Evolutionary conservation across 495 filamentous ascomycete species (phyloP), one percentile per base, ranked within the genome.

Genomic region (Trichoderma orchidacearum): DNA sequence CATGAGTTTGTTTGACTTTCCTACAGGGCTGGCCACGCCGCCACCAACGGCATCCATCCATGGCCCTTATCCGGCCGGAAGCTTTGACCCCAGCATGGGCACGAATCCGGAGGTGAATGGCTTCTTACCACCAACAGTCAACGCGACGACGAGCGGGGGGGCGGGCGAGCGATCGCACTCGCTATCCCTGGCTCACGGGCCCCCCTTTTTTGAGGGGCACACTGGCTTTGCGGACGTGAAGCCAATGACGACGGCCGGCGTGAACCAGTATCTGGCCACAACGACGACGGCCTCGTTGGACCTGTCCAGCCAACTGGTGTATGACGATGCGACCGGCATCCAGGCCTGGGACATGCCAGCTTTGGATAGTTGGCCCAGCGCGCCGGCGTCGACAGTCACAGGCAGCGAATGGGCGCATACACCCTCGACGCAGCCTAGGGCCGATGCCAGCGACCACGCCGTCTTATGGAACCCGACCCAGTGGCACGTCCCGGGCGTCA

Each of bases 11-110:
- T 34, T 72, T 15, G 61, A 72, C 54, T 70, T 69, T 52, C 59
- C 63, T 6, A 66, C 66, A 56, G 70, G 66, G 1, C 67, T 72
- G 17, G 63, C 60, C 25, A 75, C 72, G 3, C 69, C 70, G 3
- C 70, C 70, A 4, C 63, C 64, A 11, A 70, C 68, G 0, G 67
- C 64, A 3, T 62, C 61, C 3, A 57, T 68, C 4, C 66, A 64
- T 15, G 63, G 66, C 7, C 58, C 63, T 8, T 74, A 70, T 55
- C 11, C 59, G 60, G 32, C 30, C 17, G 53, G 53, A 21, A 58
- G 30, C 25, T 63, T 65, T 54, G 62, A 38, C 31, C 30, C 53
- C 28, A 32, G 13, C n/a, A 21, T 41, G 36, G 36, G 15, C n/a
- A 6, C 36, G 13, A 41, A 17, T n/a, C 36, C 36, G n/a, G 36